A percentile compares a stretch with the other conserved stretches of the same genome.
These are phyloP conservation scores for Reutealis trisperma DNA, from an alignment of 345 rosid genomes.

Conservation along the genomic window DNA sequence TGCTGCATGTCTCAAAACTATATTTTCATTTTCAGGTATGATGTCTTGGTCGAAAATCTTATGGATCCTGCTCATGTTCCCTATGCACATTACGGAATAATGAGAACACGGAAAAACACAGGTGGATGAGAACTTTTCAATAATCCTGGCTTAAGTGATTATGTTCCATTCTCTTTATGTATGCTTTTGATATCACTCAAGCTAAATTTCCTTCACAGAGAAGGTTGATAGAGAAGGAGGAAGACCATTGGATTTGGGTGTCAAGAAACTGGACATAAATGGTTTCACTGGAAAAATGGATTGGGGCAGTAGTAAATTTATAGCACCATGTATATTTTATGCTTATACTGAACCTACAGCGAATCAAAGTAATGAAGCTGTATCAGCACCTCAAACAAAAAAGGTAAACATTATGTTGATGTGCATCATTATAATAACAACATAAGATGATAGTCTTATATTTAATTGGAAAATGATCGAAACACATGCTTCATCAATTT, in stretches of 20 bases:
- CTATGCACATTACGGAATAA: constrained; percentile 79
- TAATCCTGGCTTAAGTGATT: neutral
- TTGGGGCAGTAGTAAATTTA: constrained; percentile 55
- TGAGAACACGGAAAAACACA: constrained; percentile 45
- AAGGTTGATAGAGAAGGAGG: constrained; percentile 92
- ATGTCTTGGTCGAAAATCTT: constrained; percentile 75
- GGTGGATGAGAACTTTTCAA: constrained; percentile 29
- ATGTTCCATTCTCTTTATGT: neutral
- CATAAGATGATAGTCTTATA: neutral
- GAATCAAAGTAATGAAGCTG: constrained; percentile 50
- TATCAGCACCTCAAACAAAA: constrained; percentile 33
- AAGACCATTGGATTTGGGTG: constrained; percentile 56
- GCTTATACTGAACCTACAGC: constrained; percentile 38
- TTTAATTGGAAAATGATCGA: neutral
- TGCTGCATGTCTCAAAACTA: neutral
- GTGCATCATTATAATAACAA: neutral
- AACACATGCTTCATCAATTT: neutral
- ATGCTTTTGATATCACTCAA: constrained; percentile 7
- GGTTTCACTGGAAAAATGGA: constrained; percentile 69
- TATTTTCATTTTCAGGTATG: constrained; percentile 58
- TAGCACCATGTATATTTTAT: constrained; percentile 73
- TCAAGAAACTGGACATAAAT: constrained; percentile 46
- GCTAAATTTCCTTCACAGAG: constrained; percentile 37
- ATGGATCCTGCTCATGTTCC: constrained; percentile 98
- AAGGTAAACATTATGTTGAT: constrained; percentile 33